Evolutionary conservation across 2,329 filamentous ascomycete genomes (phyloP).

Genomic region (Ceratocystis eucalypticola): DNA sequence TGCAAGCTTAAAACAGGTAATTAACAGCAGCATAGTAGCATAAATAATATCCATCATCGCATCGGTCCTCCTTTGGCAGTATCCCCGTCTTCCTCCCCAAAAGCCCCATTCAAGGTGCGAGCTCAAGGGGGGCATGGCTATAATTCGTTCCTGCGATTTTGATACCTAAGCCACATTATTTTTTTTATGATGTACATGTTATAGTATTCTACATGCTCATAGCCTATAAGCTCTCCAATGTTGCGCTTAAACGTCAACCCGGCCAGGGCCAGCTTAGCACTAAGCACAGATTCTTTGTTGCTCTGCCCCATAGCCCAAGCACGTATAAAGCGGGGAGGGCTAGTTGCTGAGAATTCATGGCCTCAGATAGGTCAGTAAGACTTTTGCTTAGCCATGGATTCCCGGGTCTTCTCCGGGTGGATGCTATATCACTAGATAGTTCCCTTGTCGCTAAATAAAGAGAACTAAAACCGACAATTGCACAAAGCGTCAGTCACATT

Average conservation of each 20-base stretch:
- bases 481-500: neutral
- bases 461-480: neutral
- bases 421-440: neutral
- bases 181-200: neutral
- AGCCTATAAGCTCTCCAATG: neutral
- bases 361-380: constrained; percentile 16
- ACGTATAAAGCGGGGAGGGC: constrained; percentile 4
- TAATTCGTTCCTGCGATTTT: neutral
- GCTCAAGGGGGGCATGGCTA: neutral
- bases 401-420: constrained; percentile 18
- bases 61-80: neutral
- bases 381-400: constrained; percentile 13
- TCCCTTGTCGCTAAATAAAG: neutral
- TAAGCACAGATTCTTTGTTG: constrained; percentile 4
- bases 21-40: neutral
- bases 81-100: neutral
- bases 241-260: neutral
- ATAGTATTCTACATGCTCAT: neutral
- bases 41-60: neutral
- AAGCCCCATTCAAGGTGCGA: neutral
- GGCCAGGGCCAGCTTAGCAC: neutral
- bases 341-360: constrained; percentile 18
- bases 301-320: neutral
- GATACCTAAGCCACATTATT: neutral
- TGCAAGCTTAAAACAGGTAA: too few species aligned